Conservation (phyloP, 78 protist genomes). For the Diacronema lutheri region DNA sequence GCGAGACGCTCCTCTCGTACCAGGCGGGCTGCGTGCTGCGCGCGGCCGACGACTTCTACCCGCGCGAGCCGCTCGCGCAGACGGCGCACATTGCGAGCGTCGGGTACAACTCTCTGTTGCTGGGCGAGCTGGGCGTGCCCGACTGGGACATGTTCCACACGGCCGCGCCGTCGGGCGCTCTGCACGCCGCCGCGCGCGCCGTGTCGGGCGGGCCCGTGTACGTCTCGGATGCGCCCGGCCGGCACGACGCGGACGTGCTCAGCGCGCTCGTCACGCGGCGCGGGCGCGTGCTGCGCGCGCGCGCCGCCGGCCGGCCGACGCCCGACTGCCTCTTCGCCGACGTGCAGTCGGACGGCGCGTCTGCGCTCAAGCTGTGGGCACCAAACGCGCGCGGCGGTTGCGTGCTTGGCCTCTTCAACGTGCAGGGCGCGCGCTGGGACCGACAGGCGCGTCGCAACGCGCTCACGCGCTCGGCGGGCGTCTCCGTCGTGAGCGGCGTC, state of each 20-base stretch:
- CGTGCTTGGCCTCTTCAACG: too few species aligned
- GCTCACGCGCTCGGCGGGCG: too few species aligned
- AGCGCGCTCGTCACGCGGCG: constrained; percentile 22
- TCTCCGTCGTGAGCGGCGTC: too few species aligned
- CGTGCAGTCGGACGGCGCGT: neutral
- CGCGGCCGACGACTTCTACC: constrained; percentile 34
- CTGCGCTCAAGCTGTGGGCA: too few species aligned
- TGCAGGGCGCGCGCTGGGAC: too few species aligned
- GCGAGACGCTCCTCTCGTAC: neutral
- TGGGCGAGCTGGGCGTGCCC: neutral
- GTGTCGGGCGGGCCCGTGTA: constrained; percentile 32
- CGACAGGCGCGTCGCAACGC: too few species aligned
- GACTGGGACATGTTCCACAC: constrained; percentile 29
- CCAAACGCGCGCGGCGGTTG: too few species aligned
- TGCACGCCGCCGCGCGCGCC: constrained; percentile 39
- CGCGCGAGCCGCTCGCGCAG: constrained; percentile 12
- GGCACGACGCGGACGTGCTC: constrained; percentile 27
- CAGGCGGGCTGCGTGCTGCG: neutral
- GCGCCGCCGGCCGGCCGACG: neutral
- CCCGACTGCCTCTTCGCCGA: neutral
- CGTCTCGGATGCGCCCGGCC: neutral
- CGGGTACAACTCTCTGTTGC: constrained; percentile 35
- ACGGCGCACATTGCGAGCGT: constrained; percentile 32
- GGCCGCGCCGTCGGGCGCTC: neutral
- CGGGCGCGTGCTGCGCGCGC: constrained; percentile 34